A percentile compares a stretch with the other conserved stretches of the same genome.
These are phyloP conservation scores for Xylaria arbuscula DNA, from an alignment of 2,329 filamentous ascomycete species.

Conservation along the genomic window DNA sequence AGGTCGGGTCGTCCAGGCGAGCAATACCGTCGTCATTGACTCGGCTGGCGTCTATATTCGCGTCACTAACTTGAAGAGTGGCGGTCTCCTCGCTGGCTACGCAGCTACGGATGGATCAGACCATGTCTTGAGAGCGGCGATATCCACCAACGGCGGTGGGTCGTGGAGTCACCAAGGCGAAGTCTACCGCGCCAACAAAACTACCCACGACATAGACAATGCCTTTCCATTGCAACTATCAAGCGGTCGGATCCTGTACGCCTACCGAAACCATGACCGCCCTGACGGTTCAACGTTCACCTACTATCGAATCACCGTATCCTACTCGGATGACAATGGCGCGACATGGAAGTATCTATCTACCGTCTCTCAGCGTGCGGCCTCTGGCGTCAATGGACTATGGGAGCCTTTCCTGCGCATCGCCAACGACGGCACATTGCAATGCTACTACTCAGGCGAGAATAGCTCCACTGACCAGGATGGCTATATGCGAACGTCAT, in stretches of 20 bases:
- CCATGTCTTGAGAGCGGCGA: constrained; percentile 43
- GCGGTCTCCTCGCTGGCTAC: constrained; percentile 49
- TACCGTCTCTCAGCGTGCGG: constrained; percentile 45
- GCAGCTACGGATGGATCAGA: constrained; percentile 41
- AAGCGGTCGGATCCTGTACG: constrained; percentile 52
- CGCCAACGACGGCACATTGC: constrained; percentile 53
- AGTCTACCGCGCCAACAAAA: constrained; percentile 42
- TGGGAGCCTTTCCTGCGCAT: constrained; percentile 60
- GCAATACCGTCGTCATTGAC: constrained; percentile 45
- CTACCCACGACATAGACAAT: constrained; percentile 50
- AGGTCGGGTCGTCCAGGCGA: constrained; percentile 42
- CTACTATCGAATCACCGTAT: constrained; percentile 57
- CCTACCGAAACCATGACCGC: constrained; percentile 53
- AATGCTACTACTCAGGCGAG: constrained; percentile 59
- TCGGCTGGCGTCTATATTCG: constrained; percentile 47
- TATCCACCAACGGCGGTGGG: constrained; percentile 46
- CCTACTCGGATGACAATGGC: constrained; percentile 56
- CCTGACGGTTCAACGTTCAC: constrained; percentile 40
- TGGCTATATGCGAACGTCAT: constrained; percentile 54
- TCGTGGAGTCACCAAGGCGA: constrained; percentile 48
- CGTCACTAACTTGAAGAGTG: constrained; percentile 45
- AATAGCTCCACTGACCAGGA: constrained; percentile 55
- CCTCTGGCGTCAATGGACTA: constrained; percentile 50
- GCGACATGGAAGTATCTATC: constrained; percentile 52
- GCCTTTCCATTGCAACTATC: constrained; percentile 51